phyloP scores from a whole-genome alignment of 2,329 filamentous ascomycete species.

The Phialophora tarda region DNA sequence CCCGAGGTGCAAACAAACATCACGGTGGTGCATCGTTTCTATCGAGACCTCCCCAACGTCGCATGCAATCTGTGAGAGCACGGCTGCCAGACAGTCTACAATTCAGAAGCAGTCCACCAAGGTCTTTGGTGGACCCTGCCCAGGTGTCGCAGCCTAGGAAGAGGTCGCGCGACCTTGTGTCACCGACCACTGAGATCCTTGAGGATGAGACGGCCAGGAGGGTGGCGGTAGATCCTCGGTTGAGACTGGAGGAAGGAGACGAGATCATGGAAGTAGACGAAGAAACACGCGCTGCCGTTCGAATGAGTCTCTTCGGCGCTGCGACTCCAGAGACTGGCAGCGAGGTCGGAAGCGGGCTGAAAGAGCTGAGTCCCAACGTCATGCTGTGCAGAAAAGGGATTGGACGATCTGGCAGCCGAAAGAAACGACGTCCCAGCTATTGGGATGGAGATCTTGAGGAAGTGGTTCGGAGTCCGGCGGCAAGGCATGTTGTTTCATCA shows the following conservation, averaged over 20 bases:
- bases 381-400: constrained; percentile 32
- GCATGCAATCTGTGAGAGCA: constrained; percentile 12
- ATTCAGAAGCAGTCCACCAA: constrained; percentile 39
- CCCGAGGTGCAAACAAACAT: constrained; percentile 33
- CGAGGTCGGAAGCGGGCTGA: constrained; percentile 25
- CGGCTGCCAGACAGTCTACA: constrained; percentile 28
- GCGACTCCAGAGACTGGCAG: constrained; percentile 15
- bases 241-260: constrained; percentile 34
- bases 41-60: constrained; percentile 20
- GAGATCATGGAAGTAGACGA: constrained; percentile 37
- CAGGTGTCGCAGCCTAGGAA: constrained; percentile 22
- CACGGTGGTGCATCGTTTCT: constrained; percentile 27
- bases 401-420: constrained; percentile 26
- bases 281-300: constrained; percentile 35
- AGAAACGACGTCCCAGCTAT: constrained; percentile 39
- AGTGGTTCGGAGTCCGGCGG: constrained; percentile 37
- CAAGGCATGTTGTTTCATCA: constrained; percentile 34
- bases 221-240: constrained; percentile 17
- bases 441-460: constrained; percentile 40
- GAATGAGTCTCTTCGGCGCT: constrained; percentile 36
- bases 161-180: constrained; percentile 27
- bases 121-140: constrained; percentile 16
- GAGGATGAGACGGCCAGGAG: constrained; percentile 24
- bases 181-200: constrained; percentile 13
- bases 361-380: constrained; percentile 39